These are phyloP conservation scores for Globisporangium camurandrum DNA, from an alignment of 352 stramenopile genomes.

Conservation along the genomic window DNA sequence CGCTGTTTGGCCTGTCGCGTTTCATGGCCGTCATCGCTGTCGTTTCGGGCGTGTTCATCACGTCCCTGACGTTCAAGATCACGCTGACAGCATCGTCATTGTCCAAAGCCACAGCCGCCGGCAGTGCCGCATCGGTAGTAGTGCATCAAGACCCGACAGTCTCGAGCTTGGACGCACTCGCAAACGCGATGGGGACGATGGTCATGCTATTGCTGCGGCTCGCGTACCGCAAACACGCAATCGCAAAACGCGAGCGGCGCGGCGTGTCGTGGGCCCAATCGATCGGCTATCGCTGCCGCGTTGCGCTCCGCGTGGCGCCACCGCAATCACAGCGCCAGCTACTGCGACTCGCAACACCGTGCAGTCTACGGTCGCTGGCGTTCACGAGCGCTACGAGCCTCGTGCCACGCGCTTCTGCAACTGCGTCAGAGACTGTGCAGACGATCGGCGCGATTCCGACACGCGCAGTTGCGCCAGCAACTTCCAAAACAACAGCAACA, in stretches of 20 bases:
- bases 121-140: neutral
- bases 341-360: neutral
- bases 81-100: too few species aligned
- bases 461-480: too few species aligned
- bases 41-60: neutral
- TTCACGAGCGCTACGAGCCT: too few species aligned
- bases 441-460: neutral
- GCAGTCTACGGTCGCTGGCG: neutral
- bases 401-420: too few species aligned
- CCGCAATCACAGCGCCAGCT: neutral
- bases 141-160: neutral
- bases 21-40: neutral
- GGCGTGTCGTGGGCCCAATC: conserved; percentile 2
- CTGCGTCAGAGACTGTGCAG: too few species aligned
- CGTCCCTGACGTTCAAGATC: neutral
- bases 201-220: neutral
- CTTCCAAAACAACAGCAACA: too few species aligned
- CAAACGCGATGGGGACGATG: conserved; percentile 5
- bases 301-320: neutral
- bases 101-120: too few species aligned
- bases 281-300: conserved; percentile 3
- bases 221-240: conserved; percentile 3
- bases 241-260: conserved; percentile 1
- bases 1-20: neutral
- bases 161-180: neutral